Evolutionary conservation across 305 asterid species (phyloP).

Genomic region (Fraxinus sp.): DNA sequence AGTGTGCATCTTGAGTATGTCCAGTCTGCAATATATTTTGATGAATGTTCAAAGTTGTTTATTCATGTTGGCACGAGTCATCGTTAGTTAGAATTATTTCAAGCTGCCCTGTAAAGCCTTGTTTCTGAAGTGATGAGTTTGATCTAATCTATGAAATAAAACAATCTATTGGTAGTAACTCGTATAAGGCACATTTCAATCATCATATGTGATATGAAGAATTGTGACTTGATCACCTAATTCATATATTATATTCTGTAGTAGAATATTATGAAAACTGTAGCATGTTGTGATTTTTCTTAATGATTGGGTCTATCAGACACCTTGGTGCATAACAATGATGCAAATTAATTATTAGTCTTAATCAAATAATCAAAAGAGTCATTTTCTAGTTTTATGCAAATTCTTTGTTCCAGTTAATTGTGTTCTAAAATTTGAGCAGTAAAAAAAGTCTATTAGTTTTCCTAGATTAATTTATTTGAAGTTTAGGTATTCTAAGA

Average conservation of each 20-base stretch:
- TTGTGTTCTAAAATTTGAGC: not conserved
- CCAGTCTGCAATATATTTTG: not conserved
- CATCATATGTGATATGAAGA: not conserved
- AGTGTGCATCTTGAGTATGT: not conserved
- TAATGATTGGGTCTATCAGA: not conserved
- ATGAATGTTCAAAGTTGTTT: not conserved
- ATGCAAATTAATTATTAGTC: not conserved
- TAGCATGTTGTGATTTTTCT: not conserved
- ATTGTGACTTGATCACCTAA: not conserved
- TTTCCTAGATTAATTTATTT: not conserved
- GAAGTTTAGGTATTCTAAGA: not conserved
- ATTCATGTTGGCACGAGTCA: not conserved
- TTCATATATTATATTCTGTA: not conserved
- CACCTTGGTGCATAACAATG: not conserved
- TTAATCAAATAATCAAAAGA: not conserved
- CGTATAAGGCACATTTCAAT: not conserved
- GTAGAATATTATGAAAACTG: not conserved
- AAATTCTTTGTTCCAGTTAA: not conserved
- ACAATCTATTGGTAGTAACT: not conserved
- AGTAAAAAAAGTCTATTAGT: not conserved
- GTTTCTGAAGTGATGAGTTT: not conserved
- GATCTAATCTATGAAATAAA: not conserved
- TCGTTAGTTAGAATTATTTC: not conserved
- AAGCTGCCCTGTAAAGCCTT: not conserved
- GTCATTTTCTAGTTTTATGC: not conserved